A percentile compares a stretch with the other conserved stretches of the same genome.
Evolutionary conservation across 1,284 basidiomycete species (phyloP).

Genomic region (Trametes sp.): DNA sequence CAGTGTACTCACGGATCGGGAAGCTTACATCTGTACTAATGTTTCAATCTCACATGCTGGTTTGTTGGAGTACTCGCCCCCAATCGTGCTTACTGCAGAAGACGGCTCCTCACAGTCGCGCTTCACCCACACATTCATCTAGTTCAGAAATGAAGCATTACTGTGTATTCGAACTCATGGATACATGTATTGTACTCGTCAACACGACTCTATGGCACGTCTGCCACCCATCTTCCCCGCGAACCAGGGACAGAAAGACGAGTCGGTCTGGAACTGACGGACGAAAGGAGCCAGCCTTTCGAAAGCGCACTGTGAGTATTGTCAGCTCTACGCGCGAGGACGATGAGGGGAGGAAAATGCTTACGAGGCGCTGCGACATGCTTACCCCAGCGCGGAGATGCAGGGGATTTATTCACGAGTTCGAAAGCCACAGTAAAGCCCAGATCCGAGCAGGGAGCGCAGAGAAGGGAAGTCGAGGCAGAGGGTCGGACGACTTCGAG

Average conservation of each 20-base stretch:
- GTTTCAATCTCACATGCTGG: too few relatives aligned
- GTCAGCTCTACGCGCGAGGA: not conserved
- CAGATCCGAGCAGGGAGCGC: not conserved
- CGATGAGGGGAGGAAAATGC: not conserved
- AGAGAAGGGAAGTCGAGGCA: not conserved
- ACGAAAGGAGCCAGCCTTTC: not conserved
- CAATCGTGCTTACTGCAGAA: not conserved
- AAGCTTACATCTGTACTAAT: constrained; percentile 8
- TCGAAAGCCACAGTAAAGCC: not conserved
- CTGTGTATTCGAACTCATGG: too few relatives aligned
- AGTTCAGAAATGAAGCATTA: too few relatives aligned
- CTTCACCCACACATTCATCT: too few relatives aligned
- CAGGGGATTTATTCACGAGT: not conserved
- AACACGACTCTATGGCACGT: constrained; percentile 6
- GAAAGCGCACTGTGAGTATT: not conserved
- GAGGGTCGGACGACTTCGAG: not conserved
- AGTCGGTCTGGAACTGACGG: not conserved
- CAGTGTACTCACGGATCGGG: not conserved
- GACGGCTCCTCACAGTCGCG: too few relatives aligned
- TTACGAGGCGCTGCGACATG: not conserved
- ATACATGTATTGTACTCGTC: not conserved
- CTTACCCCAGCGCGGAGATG: too few relatives aligned
- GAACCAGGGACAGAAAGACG: not conserved
- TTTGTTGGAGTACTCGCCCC: not conserved
- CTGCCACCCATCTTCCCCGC: not conserved